Base-by-base conservation (phyloP, 108 stramenopile species). In the Bacterosira constricta region DNA sequence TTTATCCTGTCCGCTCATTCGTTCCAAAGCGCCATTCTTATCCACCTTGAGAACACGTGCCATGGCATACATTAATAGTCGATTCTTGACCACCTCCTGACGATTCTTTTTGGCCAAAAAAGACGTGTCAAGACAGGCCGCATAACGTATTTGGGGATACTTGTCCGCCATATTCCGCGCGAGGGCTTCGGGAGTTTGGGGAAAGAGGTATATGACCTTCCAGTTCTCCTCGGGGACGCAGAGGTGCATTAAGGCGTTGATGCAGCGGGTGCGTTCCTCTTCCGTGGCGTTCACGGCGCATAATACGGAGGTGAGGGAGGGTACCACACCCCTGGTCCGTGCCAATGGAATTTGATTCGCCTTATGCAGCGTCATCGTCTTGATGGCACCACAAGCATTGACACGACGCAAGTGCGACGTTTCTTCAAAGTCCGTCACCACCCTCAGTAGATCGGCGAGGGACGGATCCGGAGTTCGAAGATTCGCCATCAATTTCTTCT, bases 341-440 rank as follows among this genome's bases (percentile, higher is more conserved):
- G 68, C 79, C 1, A 80, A 50, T 9, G 57, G 37, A 29, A 80
- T 52, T 30, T 68, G 65, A 61, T 80, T 80, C 26, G 46, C 31
- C 44, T 74, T 70, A 52, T 69, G 69, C 15, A 69, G 51, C 0
- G 79, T 70, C 35, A 80, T 44, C 25, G 73, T 62, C 55, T 75
- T 74, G 54, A 80, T 69, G 52, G 79, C 79, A 23, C 79, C 79
- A 27, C 73, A 69, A 21, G 79, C 79, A 47, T 80, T 80, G 54
- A 75, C 79, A 25, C 79, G 67, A 37, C 76, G 76, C 23, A 69
- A 27, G 58, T 64, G 68, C 23, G 76, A 69, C 35, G 62, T 63
- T 8, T 26, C 37, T 27, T 69, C 41, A 49, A 54, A 54, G 32
- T 77, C 76, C 4, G 63, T 77, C 15, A 77, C 45, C 5, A 77